Percentiles rank a stretch among this genome's conserved stretches.
Evolutionary conservation across 768 basidiomycete genomes (phyloP).

Genomic region (Dentipellis sp.): DNA sequence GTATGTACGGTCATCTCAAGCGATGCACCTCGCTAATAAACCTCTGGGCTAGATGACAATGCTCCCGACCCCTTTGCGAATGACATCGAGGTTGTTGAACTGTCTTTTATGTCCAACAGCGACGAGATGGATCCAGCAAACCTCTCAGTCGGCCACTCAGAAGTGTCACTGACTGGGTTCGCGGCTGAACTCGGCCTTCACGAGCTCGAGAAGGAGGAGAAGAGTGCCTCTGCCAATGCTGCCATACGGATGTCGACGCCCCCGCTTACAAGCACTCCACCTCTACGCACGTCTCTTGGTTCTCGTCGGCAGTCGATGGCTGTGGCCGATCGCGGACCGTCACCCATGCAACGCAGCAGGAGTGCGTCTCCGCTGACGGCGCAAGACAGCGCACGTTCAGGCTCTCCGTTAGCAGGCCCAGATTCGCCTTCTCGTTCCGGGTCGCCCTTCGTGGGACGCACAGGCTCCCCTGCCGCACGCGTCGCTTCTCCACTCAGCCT

Average conservation of each 20-base stretch:
- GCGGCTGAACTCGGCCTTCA: slow-evolving; percentile 4
- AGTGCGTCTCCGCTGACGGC: slow-evolving; percentile 9
- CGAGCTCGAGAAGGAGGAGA: background rate
- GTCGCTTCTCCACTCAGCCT: slow-evolving; percentile 5
- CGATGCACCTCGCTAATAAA: slow-evolving; percentile 1
- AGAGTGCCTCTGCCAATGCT: background rate
- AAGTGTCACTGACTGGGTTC: slow-evolving; percentile 26
- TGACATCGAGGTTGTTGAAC: slow-evolving; percentile 21
- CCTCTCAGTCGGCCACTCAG: slow-evolving; percentile 25
- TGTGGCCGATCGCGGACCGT: slow-evolving; percentile 4
- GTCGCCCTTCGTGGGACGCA: background rate
- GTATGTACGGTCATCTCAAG: slow-evolving; percentile 1
- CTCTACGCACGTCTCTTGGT: background rate
- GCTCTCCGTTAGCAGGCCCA: background rate
- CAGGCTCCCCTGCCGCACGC: slow-evolving; percentile 6
- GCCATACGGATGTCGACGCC: background rate
- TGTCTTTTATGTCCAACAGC: slow-evolving; percentile 17
- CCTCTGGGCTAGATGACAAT: slow-evolving; percentile 16
- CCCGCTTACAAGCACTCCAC: background rate
- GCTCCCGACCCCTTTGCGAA: slow-evolving; percentile 22
- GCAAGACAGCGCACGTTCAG: background rate
- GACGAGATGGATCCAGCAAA: slow-evolving; percentile 6
- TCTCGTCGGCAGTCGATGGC: background rate
- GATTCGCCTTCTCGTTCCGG: background rate
- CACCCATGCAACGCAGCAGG: slow-evolving; percentile 4